Base-by-base conservation (phyloP, 768 basidiomycete species). In the Mrakia hoshinonis region DNA sequence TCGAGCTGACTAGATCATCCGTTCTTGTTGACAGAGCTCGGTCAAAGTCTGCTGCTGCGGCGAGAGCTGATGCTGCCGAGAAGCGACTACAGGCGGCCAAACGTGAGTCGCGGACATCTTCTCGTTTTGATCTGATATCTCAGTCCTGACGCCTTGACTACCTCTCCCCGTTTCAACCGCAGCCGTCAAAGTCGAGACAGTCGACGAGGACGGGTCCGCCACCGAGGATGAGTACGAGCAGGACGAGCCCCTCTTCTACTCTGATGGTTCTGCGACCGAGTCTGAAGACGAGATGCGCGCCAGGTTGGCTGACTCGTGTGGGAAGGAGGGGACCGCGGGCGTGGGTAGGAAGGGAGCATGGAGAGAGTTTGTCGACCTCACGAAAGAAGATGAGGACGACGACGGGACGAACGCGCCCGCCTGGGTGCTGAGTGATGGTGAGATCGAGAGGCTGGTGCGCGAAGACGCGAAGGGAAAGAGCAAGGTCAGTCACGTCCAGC, bases 21-120 rank as follows among this genome's bases (percentile, higher is more conserved):
- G 3, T 2, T 36, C 22, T 22, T 18, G 34, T 51, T 18, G 10
- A 54, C 58, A 61, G 58, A n/a, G 58, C 58, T 61, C 58, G 58
- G 34, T 61, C 58, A 36, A 61, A 61, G 36, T 36, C 31, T 12
- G 58, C 58, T 11, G 31, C 58, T 20, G 34, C 31, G 4, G 58
- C 34, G 31, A 31, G 58, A n/a, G 58, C 58, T n/a, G 58, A 61
- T 29, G 58, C 58, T 20, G 58, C 58, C 36, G 34, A 61, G n/a
- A 36, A 31, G 4, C 58, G 58, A 61, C 15, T 61, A 22, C 15
- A 61, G 36, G 58, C 31, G 58, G n/a, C 34, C 18, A 61, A 61
- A 39, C 18, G 58, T 61, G 22, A 29, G 58, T n/a, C n/a, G n/a
- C n/a, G n/a, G n/a, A n/a, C n/a, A 36, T 20, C 34, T 38, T 20